Percentiles rank a stretch among this genome's conserved stretches.
Evolutionary conservation across 2,329 filamentous ascomycete species (phyloP).

Genomic region (Aspergillus novofumigatus): DNA sequence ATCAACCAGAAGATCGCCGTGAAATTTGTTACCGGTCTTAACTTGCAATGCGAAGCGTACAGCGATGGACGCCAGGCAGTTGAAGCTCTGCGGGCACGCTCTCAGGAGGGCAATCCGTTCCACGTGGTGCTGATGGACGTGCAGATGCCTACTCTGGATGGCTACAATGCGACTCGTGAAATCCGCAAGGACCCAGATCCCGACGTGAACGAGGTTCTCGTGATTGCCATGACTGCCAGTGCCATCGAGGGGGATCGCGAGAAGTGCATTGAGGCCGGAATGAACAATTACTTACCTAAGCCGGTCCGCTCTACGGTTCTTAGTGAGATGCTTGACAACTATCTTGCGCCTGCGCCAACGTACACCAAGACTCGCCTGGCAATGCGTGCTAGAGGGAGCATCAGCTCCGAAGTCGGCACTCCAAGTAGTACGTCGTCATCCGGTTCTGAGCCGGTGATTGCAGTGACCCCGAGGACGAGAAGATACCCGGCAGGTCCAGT

Average conservation of each 20-base stretch:
- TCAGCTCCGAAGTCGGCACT: conserved; percentile 25
- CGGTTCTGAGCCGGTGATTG: conserved; percentile 14
- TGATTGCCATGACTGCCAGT: conserved; percentile 95
- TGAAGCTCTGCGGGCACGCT: conserved; percentile 72
- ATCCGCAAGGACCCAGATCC: conserved; percentile 74
- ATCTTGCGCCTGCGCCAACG: conserved; percentile 51
- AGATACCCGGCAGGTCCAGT: not conserved
- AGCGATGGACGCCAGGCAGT: conserved; percentile 86
- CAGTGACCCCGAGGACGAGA: conserved; percentile 15
- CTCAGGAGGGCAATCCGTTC: conserved; percentile 69
- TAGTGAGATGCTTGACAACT: conserved; percentile 73
- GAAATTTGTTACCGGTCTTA: conserved; percentile 80
- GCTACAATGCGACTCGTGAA: conserved; percentile 83
- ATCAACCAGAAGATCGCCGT: conserved; percentile 95
- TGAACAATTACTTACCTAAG: conserved; percentile 97
- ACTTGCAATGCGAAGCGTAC: conserved; percentile 82
- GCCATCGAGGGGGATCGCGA: conserved; percentile 93
- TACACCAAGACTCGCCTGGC: conserved; percentile 29
- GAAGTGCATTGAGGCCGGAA: conserved; percentile 90
- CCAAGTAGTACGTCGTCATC: conserved; percentile 14
- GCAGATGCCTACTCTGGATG: conserved; percentile 91
- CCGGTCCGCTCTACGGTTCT: conserved; percentile 86
- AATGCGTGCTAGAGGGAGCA: conserved; percentile 26
- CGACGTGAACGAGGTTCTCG: conserved; percentile 74
- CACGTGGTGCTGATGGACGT: conserved; percentile 94